These are phyloP conservation scores for Curvularia lunata DNA, from an alignment of 2,329 filamentous ascomycete species.

Conservation along the genomic window DNA sequence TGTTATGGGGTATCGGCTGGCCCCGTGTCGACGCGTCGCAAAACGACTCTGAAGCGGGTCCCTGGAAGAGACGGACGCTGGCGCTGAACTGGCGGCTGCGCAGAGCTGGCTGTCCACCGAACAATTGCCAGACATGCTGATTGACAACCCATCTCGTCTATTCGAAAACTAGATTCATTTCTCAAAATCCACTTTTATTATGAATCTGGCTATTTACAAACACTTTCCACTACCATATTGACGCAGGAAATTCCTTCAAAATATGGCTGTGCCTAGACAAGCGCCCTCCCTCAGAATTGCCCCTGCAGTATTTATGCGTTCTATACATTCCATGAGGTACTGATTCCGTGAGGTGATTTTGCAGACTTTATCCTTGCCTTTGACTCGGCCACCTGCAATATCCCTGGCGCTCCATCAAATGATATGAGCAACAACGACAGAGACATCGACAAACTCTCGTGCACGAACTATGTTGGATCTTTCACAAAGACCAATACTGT, in stretches of 20 bases:
- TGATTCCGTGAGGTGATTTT: too few species aligned
- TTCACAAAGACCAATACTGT: not conserved
- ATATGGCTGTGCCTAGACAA: not conserved
- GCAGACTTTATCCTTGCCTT: not conserved
- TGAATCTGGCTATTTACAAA: not conserved
- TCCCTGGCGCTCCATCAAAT: not conserved
- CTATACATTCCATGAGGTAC: not conserved
- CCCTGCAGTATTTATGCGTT: not conserved
- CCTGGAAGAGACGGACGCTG: not conserved
- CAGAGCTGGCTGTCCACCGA: not conserved
- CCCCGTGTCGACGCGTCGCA: not conserved
- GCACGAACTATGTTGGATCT: not conserved
- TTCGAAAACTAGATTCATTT: not conserved
- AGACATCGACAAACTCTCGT: not conserved
- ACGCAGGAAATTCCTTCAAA: not conserved
- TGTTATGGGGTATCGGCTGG: not conserved
- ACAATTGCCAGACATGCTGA: not conserved
- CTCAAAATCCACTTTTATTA: not conserved
- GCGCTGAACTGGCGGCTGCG: not conserved
- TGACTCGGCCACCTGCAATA: not conserved
- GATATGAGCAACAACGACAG: not conserved
- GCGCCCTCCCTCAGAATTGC: not conserved
- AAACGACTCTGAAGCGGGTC: not conserved
- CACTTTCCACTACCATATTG: not conserved
- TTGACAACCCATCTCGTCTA: not conserved